phyloP scores from a whole-genome alignment of 140 eudicot species.

The Ambrosia hybrid region DNA sequence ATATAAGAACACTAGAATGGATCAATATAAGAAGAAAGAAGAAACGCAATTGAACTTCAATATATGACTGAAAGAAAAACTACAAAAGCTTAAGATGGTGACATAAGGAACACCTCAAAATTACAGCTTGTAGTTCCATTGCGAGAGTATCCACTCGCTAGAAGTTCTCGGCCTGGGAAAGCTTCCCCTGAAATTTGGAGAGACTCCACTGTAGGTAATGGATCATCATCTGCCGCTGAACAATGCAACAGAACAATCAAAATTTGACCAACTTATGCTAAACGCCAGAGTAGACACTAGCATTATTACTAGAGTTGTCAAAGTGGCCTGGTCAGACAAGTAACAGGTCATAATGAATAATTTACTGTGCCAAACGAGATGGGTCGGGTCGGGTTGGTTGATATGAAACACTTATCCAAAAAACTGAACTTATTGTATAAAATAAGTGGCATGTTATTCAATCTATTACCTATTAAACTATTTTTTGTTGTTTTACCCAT shows the following conservation, averaged over 20 bases:
- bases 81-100: conserved; percentile 9
- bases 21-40: neutral
- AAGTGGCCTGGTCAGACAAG: neutral
- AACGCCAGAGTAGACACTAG: conserved; percentile 4
- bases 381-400: neutral
- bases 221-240: conserved; percentile 94
- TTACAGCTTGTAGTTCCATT: conserved; percentile 98
- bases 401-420: neutral
- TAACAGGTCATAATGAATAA: neutral
- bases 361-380: neutral
- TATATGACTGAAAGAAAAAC: neutral
- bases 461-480: neutral
- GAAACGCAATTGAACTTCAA: conserved; percentile 10
- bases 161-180: conserved; percentile 85
- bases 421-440: neutral
- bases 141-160: conserved; percentile 76
- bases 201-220: conserved; percentile 82
- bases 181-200: conserved; percentile 95
- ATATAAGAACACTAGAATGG: conserved; percentile 4
- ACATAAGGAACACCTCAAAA: conserved; percentile 62
- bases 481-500: neutral
- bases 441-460: neutral
- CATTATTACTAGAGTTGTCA: neutral
- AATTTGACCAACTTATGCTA: conserved; percentile 10
- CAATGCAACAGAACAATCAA: conserved; percentile 20